Evolutionary conservation across 2,329 filamentous ascomycete species (phyloP).

Genomic region (Domatiomyces globalis): DNA sequence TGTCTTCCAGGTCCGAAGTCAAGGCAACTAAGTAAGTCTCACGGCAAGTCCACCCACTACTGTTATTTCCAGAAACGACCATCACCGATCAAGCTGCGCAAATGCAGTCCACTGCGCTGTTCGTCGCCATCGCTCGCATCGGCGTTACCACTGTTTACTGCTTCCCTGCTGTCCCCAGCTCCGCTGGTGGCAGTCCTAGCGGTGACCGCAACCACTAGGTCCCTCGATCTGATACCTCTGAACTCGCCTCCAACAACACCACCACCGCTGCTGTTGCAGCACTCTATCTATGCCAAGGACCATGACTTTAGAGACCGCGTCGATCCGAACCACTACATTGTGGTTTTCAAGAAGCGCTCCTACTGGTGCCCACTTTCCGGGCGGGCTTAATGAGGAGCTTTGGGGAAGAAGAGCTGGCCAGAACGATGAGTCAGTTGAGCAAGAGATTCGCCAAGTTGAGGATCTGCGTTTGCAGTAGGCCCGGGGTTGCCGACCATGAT

Average conservation of each 20-base stretch:
- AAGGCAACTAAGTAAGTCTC: too few relatives aligned
- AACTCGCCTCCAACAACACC: not conserved
- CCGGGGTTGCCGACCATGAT: not conserved
- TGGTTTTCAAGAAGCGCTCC: not conserved
- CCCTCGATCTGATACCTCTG: not conserved
- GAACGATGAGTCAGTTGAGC: not conserved
- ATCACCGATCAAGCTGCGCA: too few relatives aligned
- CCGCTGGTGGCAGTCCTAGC: too few relatives aligned
- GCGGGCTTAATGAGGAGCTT: not conserved
- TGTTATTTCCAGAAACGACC: too few relatives aligned
- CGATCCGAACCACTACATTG: not conserved
- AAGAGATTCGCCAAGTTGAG: not conserved
- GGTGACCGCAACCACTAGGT: too few relatives aligned
- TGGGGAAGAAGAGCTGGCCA: not conserved
- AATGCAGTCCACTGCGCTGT: not conserved
- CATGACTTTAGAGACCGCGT: not conserved
- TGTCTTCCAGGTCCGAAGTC: too few relatives aligned
- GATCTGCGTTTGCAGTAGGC: not conserved
- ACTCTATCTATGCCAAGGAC: too few relatives aligned
- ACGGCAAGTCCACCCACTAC: too few relatives aligned
- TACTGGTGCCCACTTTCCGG: not conserved
- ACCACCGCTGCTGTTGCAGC: too few relatives aligned
- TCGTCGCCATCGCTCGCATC: not conserved
- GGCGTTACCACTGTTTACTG: not conserved
- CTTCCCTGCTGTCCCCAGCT: not conserved